These are phyloP conservation scores for Lentinus brumalis DNA, from an alignment of 768 basidiomycete genomes.

Conservation along the genomic window DNA sequence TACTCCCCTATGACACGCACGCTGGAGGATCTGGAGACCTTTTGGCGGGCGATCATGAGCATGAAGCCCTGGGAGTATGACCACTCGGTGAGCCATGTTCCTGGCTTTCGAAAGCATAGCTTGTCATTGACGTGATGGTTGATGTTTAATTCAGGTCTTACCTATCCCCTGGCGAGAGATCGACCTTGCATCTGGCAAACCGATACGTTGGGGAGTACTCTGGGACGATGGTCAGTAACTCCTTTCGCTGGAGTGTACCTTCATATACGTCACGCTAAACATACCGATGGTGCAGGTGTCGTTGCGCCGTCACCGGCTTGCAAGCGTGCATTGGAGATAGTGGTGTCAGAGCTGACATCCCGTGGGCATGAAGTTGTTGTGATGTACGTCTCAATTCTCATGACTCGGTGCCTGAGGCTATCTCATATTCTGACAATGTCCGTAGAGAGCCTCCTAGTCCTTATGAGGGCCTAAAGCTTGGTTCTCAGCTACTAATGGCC, in stretches of 20 bases:
- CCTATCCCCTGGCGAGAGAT: constrained; percentile 45
- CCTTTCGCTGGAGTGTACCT: not conserved
- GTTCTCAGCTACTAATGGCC: constrained; percentile 25
- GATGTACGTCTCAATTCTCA: constrained; percentile 31
- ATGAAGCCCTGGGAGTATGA: constrained; percentile 49
- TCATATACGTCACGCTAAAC: not conserved
- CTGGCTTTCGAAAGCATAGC: not conserved
- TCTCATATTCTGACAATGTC: not conserved
- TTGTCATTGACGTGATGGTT: not conserved
- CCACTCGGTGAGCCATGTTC: constrained; percentile 35
- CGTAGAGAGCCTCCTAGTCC: constrained; percentile 34
- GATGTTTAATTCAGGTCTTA: constrained; percentile 34
- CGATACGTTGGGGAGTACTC: constrained; percentile 43
- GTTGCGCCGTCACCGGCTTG: constrained; percentile 44
- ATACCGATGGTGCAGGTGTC: constrained; percentile 23
- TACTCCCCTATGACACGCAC: constrained; percentile 49
- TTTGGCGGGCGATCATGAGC: constrained; percentile 45
- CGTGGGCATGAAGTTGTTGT: constrained; percentile 42
- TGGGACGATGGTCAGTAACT: constrained; percentile 42
- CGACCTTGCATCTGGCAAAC: constrained; percentile 31
- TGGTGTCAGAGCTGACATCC: constrained; percentile 34
- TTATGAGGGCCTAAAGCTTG: constrained; percentile 26
- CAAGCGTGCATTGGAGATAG: constrained; percentile 40
- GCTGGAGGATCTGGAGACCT: constrained; percentile 44
- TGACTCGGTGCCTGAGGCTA: not conserved